These are phyloP conservation scores for Ophiostoma pallidulum DNA, from an alignment of 2,329 filamentous ascomycete species.

Conservation along the genomic window DNA sequence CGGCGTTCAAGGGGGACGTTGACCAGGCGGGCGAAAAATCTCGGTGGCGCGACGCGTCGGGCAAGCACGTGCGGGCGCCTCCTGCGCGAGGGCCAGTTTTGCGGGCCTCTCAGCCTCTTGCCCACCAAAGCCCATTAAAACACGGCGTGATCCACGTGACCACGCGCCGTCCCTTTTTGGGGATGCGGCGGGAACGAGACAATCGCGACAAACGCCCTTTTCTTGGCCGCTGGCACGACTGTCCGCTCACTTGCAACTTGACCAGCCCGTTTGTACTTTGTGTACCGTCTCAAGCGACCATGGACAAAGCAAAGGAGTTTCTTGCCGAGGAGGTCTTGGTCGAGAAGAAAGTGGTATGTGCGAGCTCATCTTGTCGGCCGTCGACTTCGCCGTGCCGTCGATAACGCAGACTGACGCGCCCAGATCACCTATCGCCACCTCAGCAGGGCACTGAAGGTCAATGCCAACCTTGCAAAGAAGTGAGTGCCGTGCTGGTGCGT, in stretches of 20 bases:
- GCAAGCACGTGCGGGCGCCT: not conserved
- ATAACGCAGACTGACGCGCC: slow-evolving; percentile 11
- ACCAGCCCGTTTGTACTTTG: too few relatives aligned
- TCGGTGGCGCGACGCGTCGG: slow-evolving; percentile 8
- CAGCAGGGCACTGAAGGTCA: slow-evolving; percentile 71
- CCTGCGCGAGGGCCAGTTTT: slow-evolving; percentile 3
- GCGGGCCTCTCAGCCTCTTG: not conserved
- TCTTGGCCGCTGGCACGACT: too few relatives aligned
- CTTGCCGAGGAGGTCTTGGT: slow-evolving; percentile 67
- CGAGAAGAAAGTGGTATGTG: slow-evolving; percentile 60
- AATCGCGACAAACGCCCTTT: too few relatives aligned
- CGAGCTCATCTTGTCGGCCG: too few relatives aligned
- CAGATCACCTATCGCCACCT: slow-evolving; percentile 82
- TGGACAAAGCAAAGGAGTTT: slow-evolving; percentile 60
- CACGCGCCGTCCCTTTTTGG: too few relatives aligned
- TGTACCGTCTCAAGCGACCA: slow-evolving; percentile 22
- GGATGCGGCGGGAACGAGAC: too few relatives aligned
- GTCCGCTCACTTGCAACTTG: too few relatives aligned
- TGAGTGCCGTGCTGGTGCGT: slow-evolving; percentile 35
- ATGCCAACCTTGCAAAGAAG: slow-evolving; percentile 86
- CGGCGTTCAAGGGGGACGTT: too few relatives aligned
- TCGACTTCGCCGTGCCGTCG: too few relatives aligned
- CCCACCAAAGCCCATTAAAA: slow-evolving; percentile 1
- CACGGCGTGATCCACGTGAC: slow-evolving; percentile 17
- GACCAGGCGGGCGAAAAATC: not conserved